A percentile compares a stretch with the other conserved stretches of the same genome.
These are phyloP conservation scores for Malania oleifera DNA, from an alignment of 164 flowering plant genomes.

Conservation along the genomic window DNA sequence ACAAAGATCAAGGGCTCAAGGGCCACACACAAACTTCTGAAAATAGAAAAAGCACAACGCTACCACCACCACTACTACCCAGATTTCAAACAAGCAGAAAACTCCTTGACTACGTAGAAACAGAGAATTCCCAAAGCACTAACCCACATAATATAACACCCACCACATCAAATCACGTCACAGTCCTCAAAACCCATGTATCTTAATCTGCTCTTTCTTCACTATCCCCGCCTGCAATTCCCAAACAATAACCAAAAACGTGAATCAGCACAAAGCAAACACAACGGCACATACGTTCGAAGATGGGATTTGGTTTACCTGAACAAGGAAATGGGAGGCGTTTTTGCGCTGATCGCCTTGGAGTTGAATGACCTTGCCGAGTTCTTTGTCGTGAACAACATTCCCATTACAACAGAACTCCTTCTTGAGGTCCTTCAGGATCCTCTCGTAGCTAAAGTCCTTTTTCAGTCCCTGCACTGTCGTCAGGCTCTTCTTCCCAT, in stretches of 20 bases:
- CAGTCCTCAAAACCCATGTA: conserved; percentile 56
- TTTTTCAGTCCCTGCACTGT: conserved; percentile 70
- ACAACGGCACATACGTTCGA: too few species aligned
- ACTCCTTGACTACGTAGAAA: too few species aligned
- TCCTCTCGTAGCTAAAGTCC: conserved; percentile 60
- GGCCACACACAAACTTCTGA: too few species aligned
- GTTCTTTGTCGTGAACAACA: conserved; percentile 58
- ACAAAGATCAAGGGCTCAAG: too few species aligned
- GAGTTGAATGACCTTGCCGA: conserved; percentile 73
- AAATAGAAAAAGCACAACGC: too few species aligned
- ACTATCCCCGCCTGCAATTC: conserved; percentile 43
- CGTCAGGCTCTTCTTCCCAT: conserved; percentile 72
- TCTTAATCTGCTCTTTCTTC: conserved; percentile 63
- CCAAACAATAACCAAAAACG: too few species aligned
- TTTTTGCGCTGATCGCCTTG: conserved; percentile 83
- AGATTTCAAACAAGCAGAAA: too few species aligned
- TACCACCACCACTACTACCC: too few species aligned
- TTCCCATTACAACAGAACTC: conserved; percentile 79
- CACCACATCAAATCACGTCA: too few species aligned
- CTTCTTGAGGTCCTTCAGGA: conserved; percentile 66
- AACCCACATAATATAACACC: too few species aligned
- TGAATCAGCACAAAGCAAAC: too few species aligned
- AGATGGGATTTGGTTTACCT: conserved; percentile 19
- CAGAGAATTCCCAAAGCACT: too few species aligned
- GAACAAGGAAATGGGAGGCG: conserved; percentile 47